Evolutionary conservation across 768 basidiomycete genomes (phyloP).

Genomic region (Peribolospora kevripleyi): DNA sequence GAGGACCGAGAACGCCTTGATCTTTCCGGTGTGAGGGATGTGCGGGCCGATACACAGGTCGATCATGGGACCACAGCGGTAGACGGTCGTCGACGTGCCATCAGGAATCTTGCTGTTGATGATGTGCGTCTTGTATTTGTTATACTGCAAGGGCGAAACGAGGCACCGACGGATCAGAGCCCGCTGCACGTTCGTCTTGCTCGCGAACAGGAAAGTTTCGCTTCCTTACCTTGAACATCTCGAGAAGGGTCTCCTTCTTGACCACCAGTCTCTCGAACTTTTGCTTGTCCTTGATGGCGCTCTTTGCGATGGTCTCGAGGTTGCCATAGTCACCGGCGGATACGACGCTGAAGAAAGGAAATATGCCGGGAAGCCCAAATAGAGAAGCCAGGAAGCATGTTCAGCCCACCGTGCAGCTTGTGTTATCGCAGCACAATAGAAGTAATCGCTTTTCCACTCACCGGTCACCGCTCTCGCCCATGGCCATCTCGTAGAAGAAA

Average conservation of each 20-base stretch:
- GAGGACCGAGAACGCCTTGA: constrained; percentile 91
- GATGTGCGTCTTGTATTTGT: constrained; percentile 90
- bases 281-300: constrained; percentile 84
- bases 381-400: neutral
- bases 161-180: neutral
- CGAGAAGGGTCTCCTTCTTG: constrained; percentile 75
- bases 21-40: constrained; percentile 88
- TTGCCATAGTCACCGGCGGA: constrained; percentile 58
- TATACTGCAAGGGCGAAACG: constrained; percentile 40
- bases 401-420: neutral
- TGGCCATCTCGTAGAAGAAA: constrained; percentile 98
- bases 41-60: constrained; percentile 94
- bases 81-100: constrained; percentile 87
- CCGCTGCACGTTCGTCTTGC: neutral
- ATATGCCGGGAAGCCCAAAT: neutral
- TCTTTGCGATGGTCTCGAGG: constrained; percentile 68
- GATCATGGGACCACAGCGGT: constrained; percentile 95
- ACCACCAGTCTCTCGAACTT: constrained; percentile 84
- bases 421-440: neutral
- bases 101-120: constrained; percentile 90
- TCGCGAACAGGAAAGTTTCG: neutral
- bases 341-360: constrained; percentile 32
- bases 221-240: constrained; percentile 70
- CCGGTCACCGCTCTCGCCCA: constrained; percentile 34
- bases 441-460: constrained; percentile 13